A percentile compares a stretch with the other conserved stretches of the same genome.
Conservation (phyloP, 495 filamentous ascomycete genomes). For the Talaromyces nanjingensis region DNA sequence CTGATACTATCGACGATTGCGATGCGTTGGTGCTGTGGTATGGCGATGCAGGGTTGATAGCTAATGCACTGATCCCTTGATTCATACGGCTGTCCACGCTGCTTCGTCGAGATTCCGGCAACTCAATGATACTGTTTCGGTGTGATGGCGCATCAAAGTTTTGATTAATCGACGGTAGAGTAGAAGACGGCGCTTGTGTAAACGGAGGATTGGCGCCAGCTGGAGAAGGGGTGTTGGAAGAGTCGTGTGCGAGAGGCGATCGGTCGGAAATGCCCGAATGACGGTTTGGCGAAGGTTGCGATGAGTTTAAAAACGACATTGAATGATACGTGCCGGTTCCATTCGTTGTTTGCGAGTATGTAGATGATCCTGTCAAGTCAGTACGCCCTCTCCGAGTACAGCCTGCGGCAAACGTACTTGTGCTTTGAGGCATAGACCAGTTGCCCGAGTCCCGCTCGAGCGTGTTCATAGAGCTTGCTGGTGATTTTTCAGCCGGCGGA, state of each 20-base stretch:
- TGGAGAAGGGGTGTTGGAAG: conserved; percentile 35
- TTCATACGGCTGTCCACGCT: conserved; percentile 75
- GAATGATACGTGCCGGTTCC: conserved; percentile 43
- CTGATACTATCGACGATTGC: conserved; percentile 62
- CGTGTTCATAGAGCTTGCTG: conserved; percentile 40
- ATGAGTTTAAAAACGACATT: conserved; percentile 40
- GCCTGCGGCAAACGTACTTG: conserved; percentile 27
- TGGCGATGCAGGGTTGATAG: conserved; percentile 58
- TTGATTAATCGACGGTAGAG: conserved; percentile 46
- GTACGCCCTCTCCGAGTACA: conserved; percentile 9
- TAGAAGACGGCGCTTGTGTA: conserved; percentile 27
- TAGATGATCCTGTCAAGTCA: conserved; percentile 44
- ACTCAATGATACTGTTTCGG: conserved; percentile 38
- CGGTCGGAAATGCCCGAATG: conserved; percentile 38
- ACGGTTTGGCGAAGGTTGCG: conserved; percentile 46
- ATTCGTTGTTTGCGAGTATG: conserved; percentile 45
- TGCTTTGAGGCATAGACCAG: conserved; percentile 47
- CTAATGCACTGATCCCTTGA: conserved; percentile 60
- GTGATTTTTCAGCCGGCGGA: conserved; percentile 34
- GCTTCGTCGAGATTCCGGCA: conserved; percentile 58
- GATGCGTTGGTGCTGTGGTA: conserved; percentile 73
- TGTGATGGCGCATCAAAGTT: conserved; percentile 42
- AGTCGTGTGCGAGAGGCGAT: conserved; percentile 33
- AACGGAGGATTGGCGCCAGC: conserved; percentile 40
- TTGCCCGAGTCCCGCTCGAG: conserved; percentile 45